Base-by-base conservation (phyloP, 2,329 filamentous ascomycete genomes). In the Ceratocystis diversiconidia region DNA sequence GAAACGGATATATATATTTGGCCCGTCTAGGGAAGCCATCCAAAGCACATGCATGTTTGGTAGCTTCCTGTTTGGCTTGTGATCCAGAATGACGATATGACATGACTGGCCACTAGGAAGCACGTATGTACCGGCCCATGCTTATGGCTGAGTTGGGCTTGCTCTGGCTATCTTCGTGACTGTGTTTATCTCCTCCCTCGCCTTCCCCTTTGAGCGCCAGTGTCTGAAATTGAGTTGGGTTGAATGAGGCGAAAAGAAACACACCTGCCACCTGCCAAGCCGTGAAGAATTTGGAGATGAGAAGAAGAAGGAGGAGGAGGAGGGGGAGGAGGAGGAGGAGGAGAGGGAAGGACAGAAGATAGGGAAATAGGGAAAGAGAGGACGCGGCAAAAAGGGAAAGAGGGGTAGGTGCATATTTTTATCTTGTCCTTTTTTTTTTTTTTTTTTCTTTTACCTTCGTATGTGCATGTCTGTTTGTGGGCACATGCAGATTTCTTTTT, bases 261-360 rank as follows among this genome's bases (percentile, higher is more conserved):
- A 57, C 52, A 57, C 52, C 52, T 57, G 52, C 52, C 52, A 32
- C 52, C 52, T 57, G 52, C 52, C 52, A 57, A 57, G 52, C 25
- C 52, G 25, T 57, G 52, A 57, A 57, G 52, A 57, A 57, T 57
- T 57, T 57, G 52, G 25, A 57, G 50, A 55, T 30, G 50, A 19
- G 5, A 0, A 46, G 15, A 1, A 52, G 48, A 3, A 22, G 25
- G 1, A 28, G 8, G 8, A 22, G 3, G 22, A 52, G 22, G 22
- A 17, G n/a, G 50, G 15, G 48, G 19, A 22, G 19, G 17, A 50
- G 6, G 17, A 0, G 7, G 15, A 48, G 15, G 8, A 19, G 10
- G 5, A 50, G 46, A n/a, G 46, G n/a, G 5, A 22, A n/a, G 30
- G 17, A 10, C 12, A 30, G 17, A 19, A 41, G 36, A 12, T 36